A percentile compares a stretch with the other conserved stretches of the same genome.
Conservation (phyloP, 2,329 filamentous ascomycete species). For the Dothistroma pini region DNA sequence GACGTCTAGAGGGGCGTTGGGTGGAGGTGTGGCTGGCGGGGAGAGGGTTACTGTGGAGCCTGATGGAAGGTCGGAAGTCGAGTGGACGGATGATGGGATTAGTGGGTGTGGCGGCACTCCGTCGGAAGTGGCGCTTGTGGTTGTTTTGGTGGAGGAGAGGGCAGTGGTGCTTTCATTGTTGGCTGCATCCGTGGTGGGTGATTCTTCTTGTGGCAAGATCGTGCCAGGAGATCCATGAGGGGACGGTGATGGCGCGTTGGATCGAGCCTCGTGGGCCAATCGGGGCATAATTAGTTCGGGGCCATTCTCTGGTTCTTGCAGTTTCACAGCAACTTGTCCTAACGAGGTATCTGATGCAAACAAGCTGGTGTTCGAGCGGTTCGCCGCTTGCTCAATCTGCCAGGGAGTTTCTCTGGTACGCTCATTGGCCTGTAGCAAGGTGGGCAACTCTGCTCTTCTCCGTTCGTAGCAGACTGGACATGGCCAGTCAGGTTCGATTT, state of each 20-base stretch:
- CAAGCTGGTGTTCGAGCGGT: neutral
- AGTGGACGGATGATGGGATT: neutral
- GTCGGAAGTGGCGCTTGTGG: neutral
- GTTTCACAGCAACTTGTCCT: neutral
- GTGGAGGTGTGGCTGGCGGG: neutral
- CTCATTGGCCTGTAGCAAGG: neutral
- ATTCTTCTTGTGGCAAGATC: neutral
- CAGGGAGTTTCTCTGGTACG: neutral
- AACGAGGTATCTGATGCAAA: neutral
- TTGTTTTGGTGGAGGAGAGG: neutral
- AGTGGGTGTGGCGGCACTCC: neutral
- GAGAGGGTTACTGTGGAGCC: neutral
- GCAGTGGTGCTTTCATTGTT: neutral
- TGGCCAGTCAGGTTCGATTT: slow-evolving; percentile 7
- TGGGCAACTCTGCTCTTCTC: neutral
- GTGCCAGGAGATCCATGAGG: neutral
- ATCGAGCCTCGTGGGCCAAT: neutral
- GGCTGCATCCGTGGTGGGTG: neutral
- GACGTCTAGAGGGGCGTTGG: no score
- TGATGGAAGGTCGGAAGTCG: neutral
- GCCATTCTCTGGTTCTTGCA: neutral
- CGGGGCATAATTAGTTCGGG: neutral
- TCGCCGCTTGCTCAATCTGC: neutral
- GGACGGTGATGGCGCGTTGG: neutral
- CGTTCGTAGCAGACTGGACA: slow-evolving; percentile 13